These are phyloP conservation scores for Fraxinus americana DNA, from an alignment of 257 asterid species.

Conservation along the genomic window DNA sequence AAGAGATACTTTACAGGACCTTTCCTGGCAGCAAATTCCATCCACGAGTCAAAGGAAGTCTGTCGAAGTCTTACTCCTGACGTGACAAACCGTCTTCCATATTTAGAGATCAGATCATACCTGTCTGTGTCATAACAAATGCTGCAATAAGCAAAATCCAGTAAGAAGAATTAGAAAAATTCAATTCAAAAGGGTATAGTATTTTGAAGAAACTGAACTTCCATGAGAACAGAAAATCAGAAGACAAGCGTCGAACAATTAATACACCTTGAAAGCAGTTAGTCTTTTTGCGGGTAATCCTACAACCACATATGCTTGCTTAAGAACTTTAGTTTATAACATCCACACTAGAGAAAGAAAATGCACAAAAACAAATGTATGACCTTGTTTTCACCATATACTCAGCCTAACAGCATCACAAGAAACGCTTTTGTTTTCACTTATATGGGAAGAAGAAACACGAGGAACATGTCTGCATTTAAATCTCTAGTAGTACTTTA, in stretches of 20 bases:
- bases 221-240: slow-evolving; percentile 4
- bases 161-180: slow-evolving; percentile 22
- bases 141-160: slow-evolving; percentile 51
- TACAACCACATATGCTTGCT: slow-evolving; percentile 3
- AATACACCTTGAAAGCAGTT: slow-evolving; percentile 8
- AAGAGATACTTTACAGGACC: slow-evolving; percentile 41
- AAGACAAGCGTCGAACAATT: slow-evolving; percentile 1
- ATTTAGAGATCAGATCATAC: slow-evolving; percentile 72
- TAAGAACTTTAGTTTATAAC: background rate
- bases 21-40: slow-evolving; percentile 79
- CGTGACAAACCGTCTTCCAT: slow-evolving; percentile 64
- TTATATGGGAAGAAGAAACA: background rate
- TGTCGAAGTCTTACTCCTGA: slow-evolving; percentile 74
- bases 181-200: slow-evolving; percentile 12
- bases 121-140: slow-evolving; percentile 63
- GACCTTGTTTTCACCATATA: background rate
- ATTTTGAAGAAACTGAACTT: slow-evolving; percentile 2
- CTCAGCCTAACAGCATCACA: background rate
- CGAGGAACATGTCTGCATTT: background rate
- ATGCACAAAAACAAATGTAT: background rate
- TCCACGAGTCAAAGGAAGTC: slow-evolving; percentile 76
- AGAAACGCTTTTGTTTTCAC: background rate
- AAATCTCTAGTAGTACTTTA: background rate
- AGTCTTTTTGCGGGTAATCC: background rate
- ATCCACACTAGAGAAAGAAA: slow-evolving; percentile 6